Evolutionary conservation across 495 filamentous ascomycete genomes (phyloP).

Genomic region (Aspergillus nanangensis): DNA sequence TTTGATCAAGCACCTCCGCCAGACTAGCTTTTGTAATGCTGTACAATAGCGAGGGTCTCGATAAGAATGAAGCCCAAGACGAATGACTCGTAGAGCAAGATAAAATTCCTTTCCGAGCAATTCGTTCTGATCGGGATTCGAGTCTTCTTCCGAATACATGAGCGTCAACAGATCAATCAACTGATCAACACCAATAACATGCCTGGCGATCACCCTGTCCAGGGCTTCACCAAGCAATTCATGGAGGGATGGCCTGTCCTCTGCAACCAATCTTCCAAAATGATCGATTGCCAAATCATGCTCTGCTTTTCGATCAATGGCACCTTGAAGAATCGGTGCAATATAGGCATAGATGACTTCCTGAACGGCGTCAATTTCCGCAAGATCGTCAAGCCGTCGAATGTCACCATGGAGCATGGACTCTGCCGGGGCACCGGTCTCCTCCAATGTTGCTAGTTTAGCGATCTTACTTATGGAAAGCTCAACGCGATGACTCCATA

Average conservation of each 20-base stretch:
- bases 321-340: constrained; percentile 51
- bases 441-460: constrained; percentile 55
- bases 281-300: constrained; percentile 67
- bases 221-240: constrained; percentile 63
- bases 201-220: constrained; percentile 58
- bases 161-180: constrained; percentile 83
- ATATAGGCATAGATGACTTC: constrained; percentile 63
- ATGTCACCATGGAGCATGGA: constrained; percentile 29
- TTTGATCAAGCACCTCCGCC: constrained; percentile 74
- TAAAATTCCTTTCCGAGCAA: constrained; percentile 57
- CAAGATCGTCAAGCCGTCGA: constrained; percentile 51
- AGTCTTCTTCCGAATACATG: constrained; percentile 37
- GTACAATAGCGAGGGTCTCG: constrained; percentile 46
- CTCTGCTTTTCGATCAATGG: constrained; percentile 74
- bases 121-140: constrained; percentile 30
- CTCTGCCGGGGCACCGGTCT: constrained; percentile 14
- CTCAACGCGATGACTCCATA: constrained; percentile 89
- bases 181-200: constrained; percentile 59
- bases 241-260: constrained; percentile 58
- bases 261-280: constrained; percentile 51
- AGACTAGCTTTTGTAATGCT: constrained; percentile 65
- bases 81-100: constrained; percentile 64
- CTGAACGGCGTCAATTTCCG: constrained; percentile 67
- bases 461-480: constrained; percentile 83
- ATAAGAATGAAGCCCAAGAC: constrained; percentile 46